Evolutionary conservation across 202 grass and related monocot species (phyloP).

Genomic region (Elaeis oleifera): DNA sequence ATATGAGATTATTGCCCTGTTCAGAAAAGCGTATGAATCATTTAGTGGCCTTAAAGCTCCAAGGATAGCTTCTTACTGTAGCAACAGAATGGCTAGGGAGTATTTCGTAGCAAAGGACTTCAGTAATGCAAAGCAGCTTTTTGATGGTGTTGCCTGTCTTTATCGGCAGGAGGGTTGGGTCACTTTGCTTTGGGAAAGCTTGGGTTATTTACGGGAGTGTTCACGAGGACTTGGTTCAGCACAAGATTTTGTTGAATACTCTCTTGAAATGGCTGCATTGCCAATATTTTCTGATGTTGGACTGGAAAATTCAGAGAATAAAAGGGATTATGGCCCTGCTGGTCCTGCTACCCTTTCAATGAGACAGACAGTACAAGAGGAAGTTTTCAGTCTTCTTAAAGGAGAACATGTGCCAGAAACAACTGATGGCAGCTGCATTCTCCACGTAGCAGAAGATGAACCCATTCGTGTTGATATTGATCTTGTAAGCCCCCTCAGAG

Average conservation of each 20-base stretch:
- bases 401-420: conserved; percentile 30
- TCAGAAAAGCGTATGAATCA: conserved; percentile 97
- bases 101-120: conserved; percentile 79
- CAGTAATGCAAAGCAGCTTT: conserved; percentile 69
- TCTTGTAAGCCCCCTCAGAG: conserved; percentile 69
- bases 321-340: conserved; percentile 56
- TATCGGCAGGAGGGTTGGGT: conserved; percentile 87
- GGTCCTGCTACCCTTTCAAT: conserved; percentile 63
- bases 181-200: conserved; percentile 78
- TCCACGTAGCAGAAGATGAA: conserved; percentile 37
- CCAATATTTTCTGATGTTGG: conserved; percentile 45
- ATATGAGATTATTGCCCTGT: conserved; percentile 96
- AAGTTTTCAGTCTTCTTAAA: conserved; percentile 39
- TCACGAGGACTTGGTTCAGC: conserved; percentile 60
- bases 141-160: conserved; percentile 57
- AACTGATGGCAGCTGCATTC: conserved; percentile 24
- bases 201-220: conserved; percentile 86
- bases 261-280: conserved; percentile 88
- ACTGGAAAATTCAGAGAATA: conserved; percentile 33
- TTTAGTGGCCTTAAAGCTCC: conserved; percentile 55
- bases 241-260: conserved; percentile 79
- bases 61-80: conserved; percentile 70
- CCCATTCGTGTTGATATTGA: conserved; percentile 63
- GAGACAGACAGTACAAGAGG: conserved; percentile 63
- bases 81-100: conserved; percentile 80